Conservation (phyloP, 306 rosid genomes). For the Ceratonia siliqua region DNA sequence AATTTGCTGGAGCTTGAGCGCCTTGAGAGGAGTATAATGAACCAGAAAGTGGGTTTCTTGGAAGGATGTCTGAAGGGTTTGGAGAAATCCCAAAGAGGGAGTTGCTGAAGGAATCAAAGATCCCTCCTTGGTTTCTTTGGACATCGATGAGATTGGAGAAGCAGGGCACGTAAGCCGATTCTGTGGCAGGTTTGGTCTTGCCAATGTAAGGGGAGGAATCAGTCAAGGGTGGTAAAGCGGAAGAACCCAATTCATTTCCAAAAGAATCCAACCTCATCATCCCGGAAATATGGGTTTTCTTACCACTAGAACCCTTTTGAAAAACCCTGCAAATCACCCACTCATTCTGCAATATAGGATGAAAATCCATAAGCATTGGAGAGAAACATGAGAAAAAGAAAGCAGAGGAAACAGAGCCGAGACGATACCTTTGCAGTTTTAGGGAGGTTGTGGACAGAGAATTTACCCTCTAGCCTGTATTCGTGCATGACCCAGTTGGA, state of each 20-base stretch:
- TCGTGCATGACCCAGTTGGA: constrained; percentile 94
- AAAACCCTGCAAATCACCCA: constrained; percentile 91
- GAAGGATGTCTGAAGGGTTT: constrained; percentile 28
- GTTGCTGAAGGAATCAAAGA: constrained; percentile 48
- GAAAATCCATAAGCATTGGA: background rate
- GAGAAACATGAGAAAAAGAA: background rate
- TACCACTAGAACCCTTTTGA: constrained; percentile 63
- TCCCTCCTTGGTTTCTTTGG: constrained; percentile 49
- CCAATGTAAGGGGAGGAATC: constrained; percentile 53
- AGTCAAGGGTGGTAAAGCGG: constrained; percentile 63
- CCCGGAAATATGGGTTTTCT: constrained; percentile 58
- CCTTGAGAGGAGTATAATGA: constrained; percentile 37
- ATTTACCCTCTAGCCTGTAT: constrained; percentile 79
- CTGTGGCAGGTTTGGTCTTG: constrained; percentile 38
- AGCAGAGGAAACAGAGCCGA: background rate
- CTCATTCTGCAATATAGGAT: constrained; percentile 60
- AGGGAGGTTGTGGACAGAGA: constrained; percentile 69
- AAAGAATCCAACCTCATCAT: constrained; percentile 38
- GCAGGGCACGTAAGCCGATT: constrained; percentile 92
- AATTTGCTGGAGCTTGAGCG: constrained; percentile 24
- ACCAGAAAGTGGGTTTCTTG: constrained; percentile 41
- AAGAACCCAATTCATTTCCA: constrained; percentile 51
- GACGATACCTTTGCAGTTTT: constrained; percentile 75
- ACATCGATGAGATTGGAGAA: constrained; percentile 78
- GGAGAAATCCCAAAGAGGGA: constrained; percentile 39